Evolutionary conservation across 345 rosid species (phyloP), one percentile per base, ranked within the genome.

Genomic region (Eucalyptus tenuipes): DNA sequence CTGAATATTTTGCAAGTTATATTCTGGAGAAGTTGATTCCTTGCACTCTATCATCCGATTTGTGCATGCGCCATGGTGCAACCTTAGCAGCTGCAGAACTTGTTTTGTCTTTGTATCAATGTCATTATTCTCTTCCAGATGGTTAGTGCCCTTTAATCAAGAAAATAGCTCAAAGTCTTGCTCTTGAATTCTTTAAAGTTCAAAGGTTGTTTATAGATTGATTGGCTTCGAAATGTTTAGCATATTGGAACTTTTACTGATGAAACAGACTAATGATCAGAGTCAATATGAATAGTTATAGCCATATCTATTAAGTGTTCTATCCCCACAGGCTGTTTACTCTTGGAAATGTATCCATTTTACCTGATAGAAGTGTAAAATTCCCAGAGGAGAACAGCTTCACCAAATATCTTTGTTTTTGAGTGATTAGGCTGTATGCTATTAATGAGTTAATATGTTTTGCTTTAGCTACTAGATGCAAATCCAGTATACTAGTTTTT

Each of bases 41-140:
- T 61, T 93, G 86, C 71, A 97, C 99, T 88, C 97, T 97, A 61
- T 97, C 99, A 71, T 91, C 98, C 86, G 99, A 97, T 93, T 91
- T 97, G 91, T 95, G 98, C 93, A 92, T 91, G 88, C 99, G 98
- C 80, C 99, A 97, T 93, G 99, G 99, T 93, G 96, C 98, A 68
- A 97, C 98, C 89, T 93, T 97, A 88, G 96, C 99, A 88, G 92
- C 91, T 85, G 99, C 95, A 66, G 99, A 97, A 93, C 91, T 97
- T 92, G 94, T 94, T 89, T 91, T 96, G 92, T 97, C 97, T 89
- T 90, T 97, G 81, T 94, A 94, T 93, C 94, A 91, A 87, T 93
- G 92, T 90, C 94, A 90, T 90, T 91, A 90, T 88, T 89, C 87
- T 88, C 97, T 94, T 90, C 91, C 96, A 80, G 82, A 91, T 85